A percentile compares a stretch with the other conserved stretches of the same genome.
These are phyloP conservation scores for Starmerella vaccinii DNA, from an alignment of 805 yeast species.

Conservation along the genomic window DNA sequence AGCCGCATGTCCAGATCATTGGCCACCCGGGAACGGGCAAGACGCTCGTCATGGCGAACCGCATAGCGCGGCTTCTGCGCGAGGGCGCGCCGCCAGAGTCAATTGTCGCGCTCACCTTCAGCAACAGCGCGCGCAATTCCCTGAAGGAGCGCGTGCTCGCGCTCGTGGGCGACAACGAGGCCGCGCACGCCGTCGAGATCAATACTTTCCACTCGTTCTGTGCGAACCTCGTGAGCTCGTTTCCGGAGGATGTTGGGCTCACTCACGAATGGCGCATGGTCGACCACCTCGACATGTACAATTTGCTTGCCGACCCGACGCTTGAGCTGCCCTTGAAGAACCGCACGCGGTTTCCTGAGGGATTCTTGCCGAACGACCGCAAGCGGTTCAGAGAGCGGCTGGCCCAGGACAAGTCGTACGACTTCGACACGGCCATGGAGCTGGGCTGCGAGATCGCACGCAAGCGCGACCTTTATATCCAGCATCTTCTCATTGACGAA, in stretches of 20 bases:
- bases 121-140: constrained; percentile 83
- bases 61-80: constrained; percentile 63
- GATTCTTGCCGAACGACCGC: neutral
- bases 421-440: constrained; percentile 73
- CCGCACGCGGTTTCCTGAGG: neutral
- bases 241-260: constrained; percentile 13
- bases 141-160: constrained; percentile 51
- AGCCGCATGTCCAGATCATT: constrained; percentile 41
- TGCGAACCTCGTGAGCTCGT: constrained; percentile 58
- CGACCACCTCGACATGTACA: constrained; percentile 50
- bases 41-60: constrained; percentile 68
- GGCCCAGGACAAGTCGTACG: constrained; percentile 39
- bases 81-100: constrained; percentile 46
- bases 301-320: constrained; percentile 8
- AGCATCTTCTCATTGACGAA: constrained; percentile 81
- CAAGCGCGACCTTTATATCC: constrained; percentile 30
- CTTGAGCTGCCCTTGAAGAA: neutral
- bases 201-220: constrained; percentile 67
- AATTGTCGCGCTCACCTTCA: constrained; percentile 81
- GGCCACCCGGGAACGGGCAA: constrained; percentile 69
- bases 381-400: constrained; percentile 27
- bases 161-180: constrained; percentile 4
- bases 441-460: constrained; percentile 34
- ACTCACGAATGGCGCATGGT: constrained; percentile 46
- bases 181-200: constrained; percentile 38